These are phyloP conservation scores for Trichoderma cornu-damae DNA, from an alignment of 2,329 filamentous ascomycete species.

Conservation along the genomic window DNA sequence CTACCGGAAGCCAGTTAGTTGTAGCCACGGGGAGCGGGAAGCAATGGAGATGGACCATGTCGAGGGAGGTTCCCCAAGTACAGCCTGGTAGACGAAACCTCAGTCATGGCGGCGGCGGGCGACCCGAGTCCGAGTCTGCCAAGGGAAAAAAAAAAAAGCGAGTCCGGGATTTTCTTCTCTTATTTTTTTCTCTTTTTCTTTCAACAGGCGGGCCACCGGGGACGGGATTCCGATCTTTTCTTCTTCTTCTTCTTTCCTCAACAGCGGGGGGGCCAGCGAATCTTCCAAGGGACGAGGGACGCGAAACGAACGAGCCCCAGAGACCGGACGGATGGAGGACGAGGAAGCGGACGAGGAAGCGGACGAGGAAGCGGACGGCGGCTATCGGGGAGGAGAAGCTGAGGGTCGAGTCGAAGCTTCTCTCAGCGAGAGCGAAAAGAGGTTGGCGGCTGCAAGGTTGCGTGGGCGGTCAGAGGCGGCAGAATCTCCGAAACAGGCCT, in stretches of 20 bases:
- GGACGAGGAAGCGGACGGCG: not conserved
- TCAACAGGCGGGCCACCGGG: slow-evolving; percentile 1
- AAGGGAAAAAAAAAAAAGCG: not conserved
- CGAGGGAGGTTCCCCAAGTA: slow-evolving; percentile 97
- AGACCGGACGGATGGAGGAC: not conserved
- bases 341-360: not conserved
- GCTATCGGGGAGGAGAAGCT: not conserved
- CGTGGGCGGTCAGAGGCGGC: slow-evolving; percentile 27
- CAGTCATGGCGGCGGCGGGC: slow-evolving; percentile 56
- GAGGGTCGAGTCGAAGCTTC: not conserved
- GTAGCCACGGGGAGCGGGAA: slow-evolving; percentile 28
- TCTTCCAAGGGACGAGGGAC: not conserved
- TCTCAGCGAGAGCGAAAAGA: slow-evolving; percentile 19
- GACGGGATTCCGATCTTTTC: not conserved
- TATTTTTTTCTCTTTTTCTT: not conserved
- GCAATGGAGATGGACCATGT: slow-evolving; percentile 60
- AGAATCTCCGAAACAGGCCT: slow-evolving; percentile 22
- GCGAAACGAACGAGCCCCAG: not conserved
- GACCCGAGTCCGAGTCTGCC: slow-evolving; percentile 5
- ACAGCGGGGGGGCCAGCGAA: slow-evolving; percentile 1
- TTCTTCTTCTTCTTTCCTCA: not conserved
- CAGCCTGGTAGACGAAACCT: slow-evolving; percentile 90
- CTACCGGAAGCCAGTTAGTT: slow-evolving; percentile 54
- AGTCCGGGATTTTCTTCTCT: slow-evolving; percentile 1
- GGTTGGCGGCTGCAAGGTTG: slow-evolving; percentile 20